Evolutionary conservation across 352 stramenopile genomes (phyloP).

Genomic region (Phytopythium sindhum): DNA sequence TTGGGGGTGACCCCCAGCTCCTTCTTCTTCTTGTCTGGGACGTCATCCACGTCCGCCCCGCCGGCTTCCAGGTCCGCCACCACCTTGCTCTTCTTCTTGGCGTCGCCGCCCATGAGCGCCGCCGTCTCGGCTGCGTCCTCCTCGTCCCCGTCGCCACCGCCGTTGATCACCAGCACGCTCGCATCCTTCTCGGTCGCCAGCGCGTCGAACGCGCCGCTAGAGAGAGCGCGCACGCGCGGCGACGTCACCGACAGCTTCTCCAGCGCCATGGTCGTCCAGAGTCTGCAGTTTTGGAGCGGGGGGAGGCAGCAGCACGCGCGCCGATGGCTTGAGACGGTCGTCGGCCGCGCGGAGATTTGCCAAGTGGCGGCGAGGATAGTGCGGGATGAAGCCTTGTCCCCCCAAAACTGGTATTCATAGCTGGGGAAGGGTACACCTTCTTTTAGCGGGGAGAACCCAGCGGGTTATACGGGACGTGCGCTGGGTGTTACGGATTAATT

Average conservation of each 20-base stretch:
- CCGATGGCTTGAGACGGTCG: no score
- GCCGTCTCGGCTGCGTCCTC: not conserved
- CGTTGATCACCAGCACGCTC: not conserved
- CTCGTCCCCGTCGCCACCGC: not conserved
- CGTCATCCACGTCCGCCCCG: constrained; percentile 13
- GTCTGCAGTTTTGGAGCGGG: not conserved
- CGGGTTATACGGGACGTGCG: no score
- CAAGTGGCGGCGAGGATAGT: not conserved
- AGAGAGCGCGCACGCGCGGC: not conserved
- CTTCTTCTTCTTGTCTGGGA: constrained; percentile 1
- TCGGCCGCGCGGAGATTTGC: not conserved
- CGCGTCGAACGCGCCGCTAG: not conserved
- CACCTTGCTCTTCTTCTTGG: not conserved
- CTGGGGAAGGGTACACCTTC: no score
- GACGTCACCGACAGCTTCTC: constrained; percentile 4
- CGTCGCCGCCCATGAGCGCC: not conserved
- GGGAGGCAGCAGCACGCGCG: no score
- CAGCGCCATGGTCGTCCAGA: constrained; percentile 2
- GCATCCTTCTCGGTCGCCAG: not conserved
- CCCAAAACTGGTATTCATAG: not conserved
- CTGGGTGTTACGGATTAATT: no score
- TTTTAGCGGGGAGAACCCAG: no score
- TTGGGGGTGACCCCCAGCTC: constrained; percentile 19
- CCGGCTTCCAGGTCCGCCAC: constrained; percentile 14
- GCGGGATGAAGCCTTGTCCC: no score